Percentiles rank a stretch among this genome's conserved stretches.
These are phyloP conservation scores for Candida namnaoensis DNA, from an alignment of 805 yeast species.

Conservation along the genomic window DNA sequence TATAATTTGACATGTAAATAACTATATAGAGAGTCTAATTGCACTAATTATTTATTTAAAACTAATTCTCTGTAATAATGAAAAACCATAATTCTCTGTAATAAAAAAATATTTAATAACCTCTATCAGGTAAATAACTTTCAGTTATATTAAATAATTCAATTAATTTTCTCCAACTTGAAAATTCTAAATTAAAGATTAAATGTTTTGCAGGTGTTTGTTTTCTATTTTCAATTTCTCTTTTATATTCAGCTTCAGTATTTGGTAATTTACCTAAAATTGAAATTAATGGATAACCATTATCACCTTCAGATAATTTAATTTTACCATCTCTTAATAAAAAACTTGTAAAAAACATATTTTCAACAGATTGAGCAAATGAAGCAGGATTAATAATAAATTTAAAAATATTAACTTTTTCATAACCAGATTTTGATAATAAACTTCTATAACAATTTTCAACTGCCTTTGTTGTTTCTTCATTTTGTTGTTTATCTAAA, in stretches of 20 bases:
- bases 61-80: no score
- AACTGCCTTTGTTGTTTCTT: slow-evolving; percentile 61
- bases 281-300: slow-evolving; percentile 32
- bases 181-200: slow-evolving; percentile 62
- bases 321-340: slow-evolving; percentile 66
- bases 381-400: slow-evolving; percentile 71
- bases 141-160: slow-evolving; percentile 45
- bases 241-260: slow-evolving; percentile 14
- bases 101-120: slow-evolving; percentile 2
- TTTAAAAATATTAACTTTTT: slow-evolving; percentile 47
- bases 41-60: no score
- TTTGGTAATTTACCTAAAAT: slow-evolving; percentile 21
- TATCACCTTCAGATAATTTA: slow-evolving; percentile 43
- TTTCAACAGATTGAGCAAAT: slow-evolving; percentile 75
- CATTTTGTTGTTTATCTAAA: slow-evolving; percentile 38
- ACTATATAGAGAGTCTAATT: not conserved
- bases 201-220: slow-evolving; percentile 43
- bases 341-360: slow-evolving; percentile 76
- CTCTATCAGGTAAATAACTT: slow-evolving; percentile 40
- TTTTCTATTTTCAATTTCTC: slow-evolving; percentile 16
- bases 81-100: not conserved
- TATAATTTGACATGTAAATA: no score
- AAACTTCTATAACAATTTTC: slow-evolving; percentile 39
- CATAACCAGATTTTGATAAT: slow-evolving; percentile 20
- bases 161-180: slow-evolving; percentile 55